A percentile compares a stretch with the other conserved stretches of the same genome.
Evolutionary conservation across 2,329 filamentous ascomycete genomes (phyloP).

Genomic region (Cryphonectria carpinicola): DNA sequence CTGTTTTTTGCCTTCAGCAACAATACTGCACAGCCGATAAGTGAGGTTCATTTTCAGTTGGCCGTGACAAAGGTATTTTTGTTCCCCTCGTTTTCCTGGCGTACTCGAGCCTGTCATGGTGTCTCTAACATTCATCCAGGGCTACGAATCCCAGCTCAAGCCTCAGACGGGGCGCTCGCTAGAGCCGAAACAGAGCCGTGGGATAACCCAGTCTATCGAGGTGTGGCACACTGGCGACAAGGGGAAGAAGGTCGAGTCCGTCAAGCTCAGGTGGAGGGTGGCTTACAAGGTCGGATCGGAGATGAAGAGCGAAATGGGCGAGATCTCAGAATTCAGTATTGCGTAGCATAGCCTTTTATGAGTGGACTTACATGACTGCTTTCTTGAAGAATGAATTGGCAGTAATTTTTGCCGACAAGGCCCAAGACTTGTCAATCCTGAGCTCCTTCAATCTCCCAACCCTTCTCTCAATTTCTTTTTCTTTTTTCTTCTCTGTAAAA

Average conservation of each 20-base stretch:
- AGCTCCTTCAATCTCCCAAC: neutral
- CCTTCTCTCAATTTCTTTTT: neutral
- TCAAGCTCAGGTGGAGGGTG: constrained; percentile 89
- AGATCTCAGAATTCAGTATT: constrained; percentile 79
- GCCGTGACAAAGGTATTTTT: constrained; percentile 83
- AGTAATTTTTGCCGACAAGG: neutral
- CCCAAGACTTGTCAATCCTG: neutral
- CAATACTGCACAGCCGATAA: constrained; percentile 69
- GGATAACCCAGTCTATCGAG: constrained; percentile 80
- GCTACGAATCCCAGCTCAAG: constrained; percentile 78
- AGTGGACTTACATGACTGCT: constrained; percentile 2
- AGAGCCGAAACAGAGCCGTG: constrained; percentile 70
- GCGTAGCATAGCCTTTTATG: constrained; percentile 47
- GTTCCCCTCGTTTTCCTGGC: neutral
- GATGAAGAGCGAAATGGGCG: constrained; percentile 78
- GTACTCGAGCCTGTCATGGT: neutral
- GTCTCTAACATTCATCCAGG: constrained; percentile 53
- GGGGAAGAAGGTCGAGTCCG: constrained; percentile 70
- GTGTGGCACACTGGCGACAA: constrained; percentile 74
- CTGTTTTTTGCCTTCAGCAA: constrained; percentile 86
- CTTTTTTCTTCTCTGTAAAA: too few relatives aligned
- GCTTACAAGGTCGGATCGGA: constrained; percentile 74
- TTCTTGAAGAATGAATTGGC: neutral
- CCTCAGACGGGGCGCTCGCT: constrained; percentile 84
- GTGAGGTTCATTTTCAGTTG: constrained; percentile 85